A percentile compares a stretch with the other conserved stretches of the same genome.
Evolutionary conservation across 768 basidiomycete genomes (phyloP).

Genomic region (Russula emetica): DNA sequence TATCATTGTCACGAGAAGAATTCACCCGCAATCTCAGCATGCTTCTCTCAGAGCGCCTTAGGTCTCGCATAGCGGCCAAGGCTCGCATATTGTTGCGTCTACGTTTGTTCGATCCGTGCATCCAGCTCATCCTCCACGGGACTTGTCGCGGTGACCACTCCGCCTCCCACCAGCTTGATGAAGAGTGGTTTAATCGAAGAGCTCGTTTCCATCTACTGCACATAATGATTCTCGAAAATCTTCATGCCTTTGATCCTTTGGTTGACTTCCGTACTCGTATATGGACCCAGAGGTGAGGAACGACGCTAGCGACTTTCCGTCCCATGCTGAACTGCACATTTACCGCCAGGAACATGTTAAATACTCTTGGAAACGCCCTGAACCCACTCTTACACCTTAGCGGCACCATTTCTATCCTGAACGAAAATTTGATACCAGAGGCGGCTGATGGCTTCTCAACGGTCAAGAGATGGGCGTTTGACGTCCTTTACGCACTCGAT

Average conservation of each 20-base stretch:
- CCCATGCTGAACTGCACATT: neutral
- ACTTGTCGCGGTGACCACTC: conserved; percentile 37
- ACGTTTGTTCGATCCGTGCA: conserved; percentile 17
- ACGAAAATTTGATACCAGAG: conserved; percentile 39
- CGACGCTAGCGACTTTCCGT: neutral
- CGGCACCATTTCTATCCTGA: conserved; percentile 42
- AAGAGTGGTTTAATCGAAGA: conserved; percentile 40
- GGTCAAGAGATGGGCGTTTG: conserved; percentile 46
- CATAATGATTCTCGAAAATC: conserved; percentile 43
- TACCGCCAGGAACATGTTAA: conserved; percentile 3
- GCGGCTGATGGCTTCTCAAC: conserved; percentile 36
- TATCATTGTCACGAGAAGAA: conserved; percentile 5
- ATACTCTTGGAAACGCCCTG: conserved; percentile 44
- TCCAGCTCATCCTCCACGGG: conserved; percentile 34
- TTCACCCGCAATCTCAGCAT: neutral
- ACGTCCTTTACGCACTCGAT: conserved; percentile 37
- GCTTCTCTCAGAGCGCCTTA: conserved; percentile 11
- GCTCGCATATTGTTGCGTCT: neutral
- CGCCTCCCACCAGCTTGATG: conserved; percentile 35
- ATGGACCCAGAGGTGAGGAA: conserved; percentile 10
- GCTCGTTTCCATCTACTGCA: conserved; percentile 47
- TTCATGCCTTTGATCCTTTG: conserved; percentile 21
- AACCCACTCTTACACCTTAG: conserved; percentile 46
- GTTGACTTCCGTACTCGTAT: neutral
- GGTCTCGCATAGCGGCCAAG: neutral